Evolutionary conservation across 495 filamentous ascomycete genomes (phyloP).

Genomic region (Bryoglossum gracile): DNA sequence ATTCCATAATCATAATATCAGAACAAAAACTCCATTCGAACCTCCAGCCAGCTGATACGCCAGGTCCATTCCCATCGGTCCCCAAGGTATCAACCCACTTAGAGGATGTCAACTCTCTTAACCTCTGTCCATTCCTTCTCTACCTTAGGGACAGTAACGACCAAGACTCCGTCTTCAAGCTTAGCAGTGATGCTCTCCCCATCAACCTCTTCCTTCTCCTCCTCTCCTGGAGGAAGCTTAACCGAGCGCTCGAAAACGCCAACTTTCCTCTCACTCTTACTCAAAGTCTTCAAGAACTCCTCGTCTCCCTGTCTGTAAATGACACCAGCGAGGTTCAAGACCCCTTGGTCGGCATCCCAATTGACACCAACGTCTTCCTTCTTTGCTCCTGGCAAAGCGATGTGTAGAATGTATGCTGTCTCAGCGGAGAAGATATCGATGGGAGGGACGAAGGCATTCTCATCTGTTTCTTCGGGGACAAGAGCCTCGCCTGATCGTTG

Average conservation of each 20-base stretch:
- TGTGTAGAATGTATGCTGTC: conserved; percentile 55
- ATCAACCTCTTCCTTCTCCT: conserved; percentile 53
- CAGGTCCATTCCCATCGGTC: neutral
- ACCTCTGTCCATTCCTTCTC: conserved; percentile 54
- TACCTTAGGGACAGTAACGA: conserved; percentile 60
- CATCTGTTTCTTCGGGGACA: conserved; percentile 27
- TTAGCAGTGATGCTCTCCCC: conserved; percentile 61
- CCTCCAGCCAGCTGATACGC: neutral
- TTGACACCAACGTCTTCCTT: conserved; percentile 71
- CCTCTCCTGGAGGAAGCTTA: conserved; percentile 42
- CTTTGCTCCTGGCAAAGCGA: conserved; percentile 68
- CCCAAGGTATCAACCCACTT: neutral
- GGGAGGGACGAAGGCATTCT: conserved; percentile 52
- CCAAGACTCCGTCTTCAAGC: conserved; percentile 51
- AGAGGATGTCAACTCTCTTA: conserved; percentile 53
- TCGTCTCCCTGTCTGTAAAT: conserved; percentile 66
- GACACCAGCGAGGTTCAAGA: conserved; percentile 60
- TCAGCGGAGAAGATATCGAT: conserved; percentile 67
- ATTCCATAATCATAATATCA: conserved; percentile 1
- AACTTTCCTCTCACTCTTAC: conserved; percentile 56
- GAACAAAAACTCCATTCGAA: conserved; percentile 4
- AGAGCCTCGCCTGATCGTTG: conserved; percentile 21
- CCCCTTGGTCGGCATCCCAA: conserved; percentile 60
- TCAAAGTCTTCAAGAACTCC: conserved; percentile 58
- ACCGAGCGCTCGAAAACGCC: conserved; percentile 69